Conservation (phyloP, 23 red algal genomes). For the Gracilariopsis chorda region DNA sequence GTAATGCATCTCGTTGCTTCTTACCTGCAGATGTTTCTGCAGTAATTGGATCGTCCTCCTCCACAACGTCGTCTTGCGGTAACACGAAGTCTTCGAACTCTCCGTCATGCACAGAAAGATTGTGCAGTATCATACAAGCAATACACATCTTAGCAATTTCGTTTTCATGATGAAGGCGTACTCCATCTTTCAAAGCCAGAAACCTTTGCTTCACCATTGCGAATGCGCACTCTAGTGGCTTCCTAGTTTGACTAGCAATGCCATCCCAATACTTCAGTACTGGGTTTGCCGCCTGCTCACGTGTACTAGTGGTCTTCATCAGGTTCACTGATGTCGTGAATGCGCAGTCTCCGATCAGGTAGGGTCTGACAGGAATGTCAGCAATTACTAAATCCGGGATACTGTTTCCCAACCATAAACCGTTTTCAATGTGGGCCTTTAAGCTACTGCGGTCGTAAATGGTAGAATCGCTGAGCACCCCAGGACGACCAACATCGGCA, state of each 20-base stretch:
- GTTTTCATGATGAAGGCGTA: background rate
- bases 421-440: background rate
- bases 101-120: too few species aligned
- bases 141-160: background rate
- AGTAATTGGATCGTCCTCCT: background rate
- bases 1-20: constrained; percentile 7
- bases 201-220: constrained; percentile 35
- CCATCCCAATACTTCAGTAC: constrained; percentile 4
- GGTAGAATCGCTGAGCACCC: constrained; percentile 2
- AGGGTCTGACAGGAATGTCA: background rate
- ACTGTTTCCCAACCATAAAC: background rate
- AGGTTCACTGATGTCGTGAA: background rate
- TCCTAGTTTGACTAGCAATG: background rate
- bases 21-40: background rate
- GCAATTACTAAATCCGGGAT: background rate
- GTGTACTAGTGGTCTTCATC: background rate
- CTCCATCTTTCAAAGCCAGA: background rate
- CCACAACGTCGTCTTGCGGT: background rate
- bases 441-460: background rate
- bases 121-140: too few species aligned
- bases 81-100: too few species aligned
- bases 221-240: constrained; percentile 24
- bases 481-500: background rate
- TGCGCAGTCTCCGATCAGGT: constrained; percentile 22
- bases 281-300: background rate